phyloP scores from a whole-genome alignment of 2,329 filamentous ascomycete species.

The Aspergillus versicolor region DNA sequence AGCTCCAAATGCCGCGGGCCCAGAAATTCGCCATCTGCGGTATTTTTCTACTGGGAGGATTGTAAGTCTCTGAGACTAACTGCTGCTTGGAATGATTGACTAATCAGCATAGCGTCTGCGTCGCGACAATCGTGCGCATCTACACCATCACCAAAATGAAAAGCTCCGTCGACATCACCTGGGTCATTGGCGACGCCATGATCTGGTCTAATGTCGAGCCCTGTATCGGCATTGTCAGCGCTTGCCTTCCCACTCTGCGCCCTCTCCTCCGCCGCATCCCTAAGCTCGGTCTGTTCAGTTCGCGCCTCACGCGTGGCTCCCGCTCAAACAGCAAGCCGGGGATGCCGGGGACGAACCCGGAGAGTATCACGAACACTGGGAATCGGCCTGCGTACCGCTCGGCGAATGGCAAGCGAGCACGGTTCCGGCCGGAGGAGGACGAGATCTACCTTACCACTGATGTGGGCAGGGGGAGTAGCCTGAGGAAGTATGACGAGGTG shows the following conservation, averaged over 20 bases:
- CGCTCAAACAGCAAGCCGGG: too few species aligned
- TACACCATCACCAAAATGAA: constrained; percentile 17
- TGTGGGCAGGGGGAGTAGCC: too few species aligned
- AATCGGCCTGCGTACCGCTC: too few species aligned
- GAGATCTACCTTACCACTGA: too few species aligned
- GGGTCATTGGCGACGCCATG: constrained; percentile 19
- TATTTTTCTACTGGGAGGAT: constrained; percentile 20
- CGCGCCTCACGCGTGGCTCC: too few species aligned
- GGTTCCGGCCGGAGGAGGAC: too few species aligned
- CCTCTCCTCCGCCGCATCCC: constrained; percentile 11
- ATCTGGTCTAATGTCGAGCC: constrained; percentile 25
- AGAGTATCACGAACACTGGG: too few species aligned
- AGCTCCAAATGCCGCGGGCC: constrained; percentile 13
- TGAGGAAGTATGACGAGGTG: too few species aligned
- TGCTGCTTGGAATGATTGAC: neutral
- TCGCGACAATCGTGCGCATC: constrained; percentile 19
- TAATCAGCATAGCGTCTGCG: constrained; percentile 15
- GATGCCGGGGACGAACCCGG: too few species aligned
- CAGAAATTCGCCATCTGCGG: constrained; percentile 16
- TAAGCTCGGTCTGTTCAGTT: too few species aligned
- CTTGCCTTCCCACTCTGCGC: constrained; percentile 20
- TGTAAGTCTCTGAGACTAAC: constrained; percentile 9
- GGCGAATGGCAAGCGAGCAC: too few species aligned
- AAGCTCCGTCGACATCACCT: constrained; percentile 17
- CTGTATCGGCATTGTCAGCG: constrained; percentile 23